Conservation (phyloP, 2,329 filamentous ascomycete genomes). For the Rasamsonia emersonii region DNA sequence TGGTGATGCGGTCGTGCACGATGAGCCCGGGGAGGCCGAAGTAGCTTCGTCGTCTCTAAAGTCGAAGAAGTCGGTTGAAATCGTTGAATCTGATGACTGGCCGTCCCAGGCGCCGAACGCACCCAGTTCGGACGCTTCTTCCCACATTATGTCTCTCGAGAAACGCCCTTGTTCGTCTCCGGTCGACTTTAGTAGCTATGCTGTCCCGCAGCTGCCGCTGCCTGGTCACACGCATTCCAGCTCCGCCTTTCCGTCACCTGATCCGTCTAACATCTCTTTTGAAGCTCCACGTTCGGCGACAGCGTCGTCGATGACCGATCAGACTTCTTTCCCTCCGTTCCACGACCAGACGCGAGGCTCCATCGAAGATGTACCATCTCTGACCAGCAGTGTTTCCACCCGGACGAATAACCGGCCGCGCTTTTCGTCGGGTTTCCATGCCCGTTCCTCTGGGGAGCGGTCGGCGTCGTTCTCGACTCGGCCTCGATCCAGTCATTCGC, state of each 20-base stretch:
- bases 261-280: conserved; percentile 31
- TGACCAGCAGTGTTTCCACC: conserved; percentile 42
- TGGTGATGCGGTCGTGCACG: conserved; percentile 5
- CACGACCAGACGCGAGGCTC: conserved; percentile 34
- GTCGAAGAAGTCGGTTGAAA: conserved; percentile 21
- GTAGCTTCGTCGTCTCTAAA: conserved; percentile 8
- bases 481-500: conserved; percentile 30
- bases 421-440: conserved; percentile 36
- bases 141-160: conserved; percentile 26
- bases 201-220: conserved; percentile 32
- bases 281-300: conserved; percentile 35
- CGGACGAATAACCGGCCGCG: conserved; percentile 35
- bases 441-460: conserved; percentile 35
- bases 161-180: conserved; percentile 36
- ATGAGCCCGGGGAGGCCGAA: conserved; percentile 2
- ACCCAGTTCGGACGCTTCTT: conserved; percentile 28
- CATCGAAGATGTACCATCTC: conserved; percentile 41
- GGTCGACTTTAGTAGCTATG: conserved; percentile 26
- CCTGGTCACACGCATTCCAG: conserved; percentile 29
- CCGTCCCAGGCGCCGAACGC: conserved; percentile 14
- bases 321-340: conserved; percentile 27
- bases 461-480: conserved; percentile 36
- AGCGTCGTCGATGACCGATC: conserved; percentile 34
- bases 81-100: conserved; percentile 22
- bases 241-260: conserved; percentile 39